Evolutionary conservation across 164 flowering plant species (phyloP).

Genomic region (Tetracentron sinense): DNA sequence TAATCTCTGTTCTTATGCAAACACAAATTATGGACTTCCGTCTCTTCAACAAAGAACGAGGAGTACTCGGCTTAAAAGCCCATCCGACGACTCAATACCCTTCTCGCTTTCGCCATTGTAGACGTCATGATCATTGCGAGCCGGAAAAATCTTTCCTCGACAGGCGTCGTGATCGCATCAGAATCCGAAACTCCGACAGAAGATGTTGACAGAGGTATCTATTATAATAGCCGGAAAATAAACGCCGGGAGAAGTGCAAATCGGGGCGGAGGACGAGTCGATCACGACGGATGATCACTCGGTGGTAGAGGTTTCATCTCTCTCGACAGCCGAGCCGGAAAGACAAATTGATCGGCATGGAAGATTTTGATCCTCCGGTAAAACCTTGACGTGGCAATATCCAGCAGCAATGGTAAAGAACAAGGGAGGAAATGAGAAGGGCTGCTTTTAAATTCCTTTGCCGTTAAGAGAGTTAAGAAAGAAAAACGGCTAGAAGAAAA

Average conservation of each 20-base stretch:
- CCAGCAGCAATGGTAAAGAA: not conserved
- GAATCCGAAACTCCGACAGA: slow-evolving; percentile 24
- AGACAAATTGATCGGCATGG: slow-evolving; percentile 7
- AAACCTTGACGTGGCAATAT: not conserved
- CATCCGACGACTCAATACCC: too few relatives aligned
- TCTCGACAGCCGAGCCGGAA: slow-evolving; percentile 10
- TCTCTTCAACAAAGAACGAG: too few relatives aligned
- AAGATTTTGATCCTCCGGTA: slow-evolving; percentile 19
- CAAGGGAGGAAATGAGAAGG: slow-evolving; percentile 9
- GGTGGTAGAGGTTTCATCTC: slow-evolving; percentile 14
- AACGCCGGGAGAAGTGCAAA: slow-evolving; percentile 27
- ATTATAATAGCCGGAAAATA: slow-evolving; percentile 17
- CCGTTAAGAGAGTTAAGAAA: too few relatives aligned
- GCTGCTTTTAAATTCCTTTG: too few relatives aligned
- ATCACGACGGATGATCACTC: slow-evolving; percentile 6
- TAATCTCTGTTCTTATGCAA: too few relatives aligned
- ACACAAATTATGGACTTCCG: too few relatives aligned
- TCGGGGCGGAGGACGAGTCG: slow-evolving; percentile 20
- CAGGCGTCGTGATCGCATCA: slow-evolving; percentile 21
- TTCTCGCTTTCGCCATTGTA: slow-evolving; percentile 51
- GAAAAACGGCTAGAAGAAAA: too few relatives aligned
- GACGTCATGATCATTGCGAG: slow-evolving; percentile 38
- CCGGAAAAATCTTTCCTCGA: slow-evolving; percentile 19
- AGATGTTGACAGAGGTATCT: slow-evolving; percentile 16
- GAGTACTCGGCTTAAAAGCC: too few relatives aligned